Evolutionary conservation across 805 yeast species (phyloP).

Genomic region (Wickerhamiella occidentalis): DNA sequence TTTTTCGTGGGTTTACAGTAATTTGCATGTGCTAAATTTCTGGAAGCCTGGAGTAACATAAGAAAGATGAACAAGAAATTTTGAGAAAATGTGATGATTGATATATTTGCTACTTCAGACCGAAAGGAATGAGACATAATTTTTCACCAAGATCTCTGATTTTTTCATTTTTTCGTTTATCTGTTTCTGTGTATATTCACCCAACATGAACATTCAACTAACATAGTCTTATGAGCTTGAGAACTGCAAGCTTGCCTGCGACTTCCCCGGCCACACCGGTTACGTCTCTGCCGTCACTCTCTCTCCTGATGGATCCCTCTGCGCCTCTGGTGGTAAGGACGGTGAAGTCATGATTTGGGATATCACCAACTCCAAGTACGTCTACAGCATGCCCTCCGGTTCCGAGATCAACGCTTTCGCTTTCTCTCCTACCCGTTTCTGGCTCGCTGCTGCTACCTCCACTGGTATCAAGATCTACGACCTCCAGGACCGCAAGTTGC

Average conservation of each 20-base stretch:
- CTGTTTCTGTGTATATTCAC: not conserved
- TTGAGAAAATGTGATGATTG: slow-evolving; percentile 51
- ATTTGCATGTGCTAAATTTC: not conserved
- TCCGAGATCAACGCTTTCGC: slow-evolving; percentile 97
- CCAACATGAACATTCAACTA: slow-evolving; percentile 19
- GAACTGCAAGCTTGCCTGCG: slow-evolving; percentile 79
- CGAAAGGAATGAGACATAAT: slow-evolving; percentile 75
- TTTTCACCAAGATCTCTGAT: slow-evolving; percentile 98
- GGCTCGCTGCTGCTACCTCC: slow-evolving; percentile 99
- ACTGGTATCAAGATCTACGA: slow-evolving; percentile 96
- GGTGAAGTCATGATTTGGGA: slow-evolving; percentile 98
- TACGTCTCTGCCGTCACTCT: slow-evolving; percentile 93
- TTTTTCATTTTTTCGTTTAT: slow-evolving; percentile 12
- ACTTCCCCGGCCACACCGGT: slow-evolving; percentile 98
- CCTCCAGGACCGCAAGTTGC: slow-evolving; percentile 85
- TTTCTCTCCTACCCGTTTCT: slow-evolving; percentile 99
- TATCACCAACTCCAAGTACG: slow-evolving; percentile 68
- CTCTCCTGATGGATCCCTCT: slow-evolving; percentile 98
- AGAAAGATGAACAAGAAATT: not conserved
- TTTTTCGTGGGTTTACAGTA: slow-evolving; percentile 24
- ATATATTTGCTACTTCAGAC: slow-evolving; percentile 99
- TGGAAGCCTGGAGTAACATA: not conserved
- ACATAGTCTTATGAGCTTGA: slow-evolving; percentile 85
- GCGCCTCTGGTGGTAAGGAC: slow-evolving; percentile 99
- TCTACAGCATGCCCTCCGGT: slow-evolving; percentile 89